Conservation (phyloP, 805 yeast species). For the Hanseniaspora valbyensis region DNA sequence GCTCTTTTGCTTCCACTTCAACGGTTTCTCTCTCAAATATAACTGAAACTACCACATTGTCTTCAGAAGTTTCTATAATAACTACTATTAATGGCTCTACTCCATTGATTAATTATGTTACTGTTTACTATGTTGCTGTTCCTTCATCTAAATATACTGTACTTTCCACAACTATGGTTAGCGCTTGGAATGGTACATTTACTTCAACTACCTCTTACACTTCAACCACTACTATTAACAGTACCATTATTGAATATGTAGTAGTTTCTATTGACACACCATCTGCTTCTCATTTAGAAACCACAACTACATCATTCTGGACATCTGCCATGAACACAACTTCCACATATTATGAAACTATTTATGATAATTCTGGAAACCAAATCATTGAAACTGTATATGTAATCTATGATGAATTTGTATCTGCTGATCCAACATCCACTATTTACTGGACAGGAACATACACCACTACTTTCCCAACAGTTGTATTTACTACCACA, state of each 20-base stretch:
- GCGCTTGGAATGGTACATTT: not conserved
- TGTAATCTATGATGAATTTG: not conserved
- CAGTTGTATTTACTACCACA: conserved; percentile 9
- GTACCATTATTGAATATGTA: not conserved
- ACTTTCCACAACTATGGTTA: not conserved
- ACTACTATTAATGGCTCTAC: not conserved
- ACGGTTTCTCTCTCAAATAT: not conserved
- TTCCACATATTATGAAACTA: not conserved
- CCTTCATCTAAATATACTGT: not conserved
- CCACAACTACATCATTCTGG: not conserved
- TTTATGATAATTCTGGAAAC: not conserved
- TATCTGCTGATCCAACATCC: not conserved
- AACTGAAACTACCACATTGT: not conserved
- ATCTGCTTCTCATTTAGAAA: not conserved
- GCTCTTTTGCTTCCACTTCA: no score
- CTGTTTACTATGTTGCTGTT: not conserved
- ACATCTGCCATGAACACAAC: not conserved
- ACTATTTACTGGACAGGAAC: conserved; percentile 13
- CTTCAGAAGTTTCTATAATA: not conserved
- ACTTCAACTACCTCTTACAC: not conserved
- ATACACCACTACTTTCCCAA: conserved; percentile 12
- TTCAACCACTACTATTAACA: not conserved
- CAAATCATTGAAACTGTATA: conserved; percentile 9
- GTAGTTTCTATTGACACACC: conserved; percentile 3
- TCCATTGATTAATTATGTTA: not conserved